Base-by-base conservation (phyloP, 1,284 basidiomycete genomes). In the Farysia itapuensis region DNA sequence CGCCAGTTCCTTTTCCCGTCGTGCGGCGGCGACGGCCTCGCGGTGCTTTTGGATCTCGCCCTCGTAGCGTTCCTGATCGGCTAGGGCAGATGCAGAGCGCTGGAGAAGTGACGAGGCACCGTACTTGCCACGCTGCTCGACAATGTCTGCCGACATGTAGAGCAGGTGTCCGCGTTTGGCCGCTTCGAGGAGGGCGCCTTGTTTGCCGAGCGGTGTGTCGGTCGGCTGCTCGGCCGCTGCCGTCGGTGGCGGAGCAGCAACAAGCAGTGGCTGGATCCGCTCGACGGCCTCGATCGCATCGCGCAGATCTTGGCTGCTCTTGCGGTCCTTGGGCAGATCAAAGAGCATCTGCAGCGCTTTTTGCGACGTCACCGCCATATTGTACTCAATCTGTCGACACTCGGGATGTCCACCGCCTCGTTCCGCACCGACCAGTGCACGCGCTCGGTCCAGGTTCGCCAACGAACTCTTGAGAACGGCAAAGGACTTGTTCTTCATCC, bases 61-160 rank as follows among this genome's bases (percentile, higher is more conserved):
- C 35, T 70, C 70, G 54, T 69, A 57, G 31, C 42, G 50, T 18
- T 53, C 51, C 38, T 71, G 60, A 21, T 74, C 67, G 9, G 56
- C 43, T 1, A 76, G 39, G 12, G 52, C 60, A 37, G 42, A 35
- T 5, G 48, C 30, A 4, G 64, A 61, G 18, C 64, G 57, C 24
- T 65, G 56, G 13, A 73, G 45, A 20, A 72, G 50, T 15, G 66
- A 69, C 18, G 49, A 60, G 24, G 65, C 67, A 28, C 66, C 72
- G 43, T 72, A 76, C 59, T 70, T 63, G 44, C 57, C 57, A 19
- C 74, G 65, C 60, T 76, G 74, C 44, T 74, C 74, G 4, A 75
- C 60, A 3, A 74, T 38, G 21, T 75, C 72, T 12, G 60, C 49
- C 20, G 70, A 50, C 48, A 75, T 68, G 53, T 70, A 67, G 21